Evolutionary conservation across 202 grass and related monocot genomes (phyloP), one percentile per base, ranked within the genome.

Genomic region (Cymbopogon flexuosus): DNA sequence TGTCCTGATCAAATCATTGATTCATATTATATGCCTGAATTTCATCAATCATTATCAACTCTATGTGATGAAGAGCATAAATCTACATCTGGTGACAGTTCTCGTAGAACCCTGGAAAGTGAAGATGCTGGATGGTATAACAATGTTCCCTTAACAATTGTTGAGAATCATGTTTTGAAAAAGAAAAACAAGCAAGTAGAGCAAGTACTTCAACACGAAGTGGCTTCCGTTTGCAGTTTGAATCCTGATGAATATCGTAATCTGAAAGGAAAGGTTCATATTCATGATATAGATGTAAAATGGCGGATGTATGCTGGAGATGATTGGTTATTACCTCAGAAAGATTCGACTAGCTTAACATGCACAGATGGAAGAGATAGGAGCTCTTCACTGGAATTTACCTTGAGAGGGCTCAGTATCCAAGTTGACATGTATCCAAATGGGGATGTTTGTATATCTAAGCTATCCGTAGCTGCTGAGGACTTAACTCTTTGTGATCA

Each of bases 371-470:
- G 80, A 69, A 91, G 90, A 89, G 90, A 99, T 84, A 88, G 34
- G 84, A 79, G 51, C 41, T 77, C 83, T 51, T 93, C 65, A 75
- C 75, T 99, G 57, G 96, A 99, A 74, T 88, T 95, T 77, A 78
- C 68, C 40, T 22, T 99, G 51, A 80, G 63, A 52, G 92, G 92
- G 73, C 71, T 99, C 68, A 68, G 76, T 91, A 67, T 99, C 49
- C 89, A 91, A 67, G 91, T 93, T 79, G 85, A 99, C 71, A 80
- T 99, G 77, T 96, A 91, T 91, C 96, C 96, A 85, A 85, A 96
- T 85, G 90, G 89, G 5, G 92, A 90, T 79, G 78, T 92, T 91
- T 70, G 68, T 83, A 78, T 95, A 82, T 95, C 92, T 36, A 99
- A 90, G 82, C 70, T 96, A 88, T 74, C 61, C 2, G 14, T 93